A percentile compares a stretch with the other conserved stretches of the same genome.
Evolutionary conservation across 495 filamentous ascomycete species (phyloP).

Genomic region (Cladorrhinum samala): DNA sequence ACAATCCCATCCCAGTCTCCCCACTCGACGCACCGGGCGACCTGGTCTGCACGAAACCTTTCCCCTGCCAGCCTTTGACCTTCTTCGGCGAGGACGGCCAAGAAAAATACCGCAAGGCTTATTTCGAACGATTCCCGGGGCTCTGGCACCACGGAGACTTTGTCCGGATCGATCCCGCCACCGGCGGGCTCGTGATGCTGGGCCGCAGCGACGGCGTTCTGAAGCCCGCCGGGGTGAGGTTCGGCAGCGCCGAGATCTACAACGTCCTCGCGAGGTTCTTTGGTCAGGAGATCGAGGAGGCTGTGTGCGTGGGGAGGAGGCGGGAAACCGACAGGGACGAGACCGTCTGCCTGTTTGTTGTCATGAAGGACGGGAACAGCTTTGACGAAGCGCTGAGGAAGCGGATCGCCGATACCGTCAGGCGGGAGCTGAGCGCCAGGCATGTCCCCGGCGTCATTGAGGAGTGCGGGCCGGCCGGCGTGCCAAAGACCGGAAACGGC

Average conservation of each 20-base stretch:
- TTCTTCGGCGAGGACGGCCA: slow-evolving; percentile 76
- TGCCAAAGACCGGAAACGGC: slow-evolving; percentile 84
- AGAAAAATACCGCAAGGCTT: slow-evolving; percentile 69
- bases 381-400: slow-evolving; percentile 49
- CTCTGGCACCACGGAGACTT: slow-evolving; percentile 98
- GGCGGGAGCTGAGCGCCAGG: slow-evolving; percentile 70
- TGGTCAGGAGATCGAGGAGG: slow-evolving; percentile 68
- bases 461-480: slow-evolving; percentile 57
- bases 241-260: slow-evolving; percentile 84
- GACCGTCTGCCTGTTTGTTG: slow-evolving; percentile 78
- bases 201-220: slow-evolving; percentile 73
- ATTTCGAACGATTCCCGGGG: slow-evolving; percentile 72
- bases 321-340: slow-evolving; percentile 72
- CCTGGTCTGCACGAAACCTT: slow-evolving; percentile 78
- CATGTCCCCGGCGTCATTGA: slow-evolving; percentile 83
- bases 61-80: slow-evolving; percentile 82
- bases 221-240: slow-evolving; percentile 72
- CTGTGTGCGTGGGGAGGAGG: slow-evolving; percentile 74
- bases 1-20: slow-evolving; percentile 34
- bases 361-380: slow-evolving; percentile 51
- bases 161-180: slow-evolving; percentile 64
- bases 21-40: slow-evolving; percentile 70
- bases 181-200: slow-evolving; percentile 77
- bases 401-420: slow-evolving; percentile 56
- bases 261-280: slow-evolving; percentile 82